These are phyloP conservation scores for Priceomyces fermenticarens DNA, from an alignment of 805 yeast genomes.

Conservation along the genomic window DNA sequence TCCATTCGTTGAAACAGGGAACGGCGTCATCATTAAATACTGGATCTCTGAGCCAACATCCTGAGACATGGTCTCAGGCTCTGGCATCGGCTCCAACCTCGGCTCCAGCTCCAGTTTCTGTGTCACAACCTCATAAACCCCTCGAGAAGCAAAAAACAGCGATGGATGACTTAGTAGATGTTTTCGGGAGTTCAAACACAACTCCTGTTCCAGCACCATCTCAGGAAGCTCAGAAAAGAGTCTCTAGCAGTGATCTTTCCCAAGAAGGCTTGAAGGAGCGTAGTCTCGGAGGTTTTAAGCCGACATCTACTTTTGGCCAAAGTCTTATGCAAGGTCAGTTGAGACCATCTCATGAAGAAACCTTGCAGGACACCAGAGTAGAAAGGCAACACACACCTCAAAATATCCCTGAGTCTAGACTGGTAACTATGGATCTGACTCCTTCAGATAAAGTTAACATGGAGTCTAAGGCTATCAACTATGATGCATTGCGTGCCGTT, in stretches of 20 bases:
- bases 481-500: constrained; percentile 49
- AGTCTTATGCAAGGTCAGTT: constrained; percentile 41
- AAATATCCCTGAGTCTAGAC: constrained; percentile 1
- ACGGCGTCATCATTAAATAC: too few relatives aligned
- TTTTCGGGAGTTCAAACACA: constrained; percentile 31
- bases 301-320: constrained; percentile 86
- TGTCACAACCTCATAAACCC: constrained; percentile 5
- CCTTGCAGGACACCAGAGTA: constrained; percentile 25
- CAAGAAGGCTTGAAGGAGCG: constrained; percentile 18
- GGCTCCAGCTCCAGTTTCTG: background rate
- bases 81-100: background rate
- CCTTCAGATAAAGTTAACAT: constrained; percentile 21
- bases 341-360: constrained; percentile 14
- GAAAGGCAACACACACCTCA: constrained; percentile 28
- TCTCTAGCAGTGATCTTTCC: constrained; percentile 34
- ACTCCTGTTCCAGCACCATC: constrained; percentile 9
- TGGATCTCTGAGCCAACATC: background rate
- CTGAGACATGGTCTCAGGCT: background rate
- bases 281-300: constrained; percentile 55
- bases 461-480: constrained; percentile 33
- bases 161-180: constrained; percentile 62
- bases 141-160: constrained; percentile 44
- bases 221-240: constrained; percentile 19
- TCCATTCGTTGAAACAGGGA: constrained; percentile 29
- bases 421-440: background rate